Evolutionary conservation across 2,329 filamentous ascomycete species (phyloP), one percentile per base, ranked within the genome.

Genomic region (Fusarium begoniae): DNA sequence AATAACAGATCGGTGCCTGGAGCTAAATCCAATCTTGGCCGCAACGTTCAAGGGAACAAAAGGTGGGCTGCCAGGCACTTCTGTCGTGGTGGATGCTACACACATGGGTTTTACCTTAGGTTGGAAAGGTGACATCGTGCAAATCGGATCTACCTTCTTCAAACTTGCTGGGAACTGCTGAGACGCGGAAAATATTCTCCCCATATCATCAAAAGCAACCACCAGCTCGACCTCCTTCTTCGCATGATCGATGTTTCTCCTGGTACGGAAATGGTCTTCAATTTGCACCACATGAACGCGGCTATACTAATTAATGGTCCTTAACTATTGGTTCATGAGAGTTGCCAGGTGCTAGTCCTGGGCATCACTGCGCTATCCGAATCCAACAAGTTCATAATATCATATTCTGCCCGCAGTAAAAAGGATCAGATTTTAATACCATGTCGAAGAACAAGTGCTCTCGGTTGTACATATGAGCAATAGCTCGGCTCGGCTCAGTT

Each of bases 1-100:
- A 85, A 85, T 85, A 69, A 79, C n/a, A 74, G 38, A 24, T 40
- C 72, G 79, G 83, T 84, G 70, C 82, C 82, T 85, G 82, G 72
- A 77, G 79, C 83, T 83, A 82, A 77, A 32, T 53, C 48, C 47
- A 56, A 70, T 32, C 47, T 63, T 74, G 67, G 65, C 59, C 70
- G 61, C 68, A 73, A 59, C 47, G 43, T 44, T 55, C 60, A 61
- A 63, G 69, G 66, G 66, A 61, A 59, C 58, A 60, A 63, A 70
- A 69, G 28, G 74, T 69, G 66, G 58, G 47, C 56, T 74, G 56
- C 43, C 61, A 62, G 68, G 72, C 57, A 48, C 48, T 50, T 54
- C 40, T 41, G 20, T 30, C 48, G 18, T 59, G 30, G 43, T 48
- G 44, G 53, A 53, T 67, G 59, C 67, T 60, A 45, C 62, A 26